Evolutionary conservation across 1,284 basidiomycete species (phyloP).

Genomic region (Sphagnurus paluster): DNA sequence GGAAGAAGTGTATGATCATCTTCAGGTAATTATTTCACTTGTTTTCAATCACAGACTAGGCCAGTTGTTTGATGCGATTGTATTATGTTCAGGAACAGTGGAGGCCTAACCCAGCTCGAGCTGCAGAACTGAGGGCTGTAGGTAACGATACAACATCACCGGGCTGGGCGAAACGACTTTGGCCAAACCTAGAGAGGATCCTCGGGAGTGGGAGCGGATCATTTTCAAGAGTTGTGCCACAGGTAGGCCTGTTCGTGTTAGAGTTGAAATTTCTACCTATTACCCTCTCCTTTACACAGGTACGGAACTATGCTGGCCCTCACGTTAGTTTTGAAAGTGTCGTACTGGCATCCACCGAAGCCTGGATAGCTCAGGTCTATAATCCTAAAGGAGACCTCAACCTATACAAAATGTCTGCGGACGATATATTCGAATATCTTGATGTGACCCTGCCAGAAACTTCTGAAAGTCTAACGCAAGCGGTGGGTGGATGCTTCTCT

Average conservation of each 20-base stretch:
- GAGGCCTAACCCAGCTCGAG: slow-evolving; percentile 9
- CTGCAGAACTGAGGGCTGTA: slow-evolving; percentile 7
- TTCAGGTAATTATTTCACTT: slow-evolving; percentile 11
- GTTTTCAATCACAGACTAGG: no score
- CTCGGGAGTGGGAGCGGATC: slow-evolving; percentile 12
- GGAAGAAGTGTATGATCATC: slow-evolving; percentile 5
- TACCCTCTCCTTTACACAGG: neutral
- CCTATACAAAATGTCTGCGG: slow-evolving; percentile 14
- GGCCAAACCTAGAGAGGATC: slow-evolving; percentile 10
- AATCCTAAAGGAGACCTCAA: slow-evolving; percentile 11
- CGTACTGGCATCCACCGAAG: slow-evolving; percentile 11
- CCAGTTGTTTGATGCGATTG: neutral
- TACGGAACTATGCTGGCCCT: slow-evolving; percentile 12
- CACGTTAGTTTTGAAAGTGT: slow-evolving; percentile 4
- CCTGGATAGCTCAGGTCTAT: slow-evolving; percentile 8
- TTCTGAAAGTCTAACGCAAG: slow-evolving; percentile 2
- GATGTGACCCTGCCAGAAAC: slow-evolving; percentile 7
- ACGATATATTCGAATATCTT: slow-evolving; percentile 15
- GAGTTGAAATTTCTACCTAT: neutral
- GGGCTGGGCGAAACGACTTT: slow-evolving; percentile 12
- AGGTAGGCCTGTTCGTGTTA: neutral
- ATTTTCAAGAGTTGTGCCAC: slow-evolving; percentile 11
- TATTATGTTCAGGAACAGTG: slow-evolving; percentile 8
- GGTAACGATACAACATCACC: slow-evolving; percentile 3
- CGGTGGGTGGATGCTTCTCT: slow-evolving; percentile 1